These are phyloP conservation scores for Letharia columbiana DNA, from an alignment of 495 filamentous ascomycete genomes.

Conservation along the genomic window DNA sequence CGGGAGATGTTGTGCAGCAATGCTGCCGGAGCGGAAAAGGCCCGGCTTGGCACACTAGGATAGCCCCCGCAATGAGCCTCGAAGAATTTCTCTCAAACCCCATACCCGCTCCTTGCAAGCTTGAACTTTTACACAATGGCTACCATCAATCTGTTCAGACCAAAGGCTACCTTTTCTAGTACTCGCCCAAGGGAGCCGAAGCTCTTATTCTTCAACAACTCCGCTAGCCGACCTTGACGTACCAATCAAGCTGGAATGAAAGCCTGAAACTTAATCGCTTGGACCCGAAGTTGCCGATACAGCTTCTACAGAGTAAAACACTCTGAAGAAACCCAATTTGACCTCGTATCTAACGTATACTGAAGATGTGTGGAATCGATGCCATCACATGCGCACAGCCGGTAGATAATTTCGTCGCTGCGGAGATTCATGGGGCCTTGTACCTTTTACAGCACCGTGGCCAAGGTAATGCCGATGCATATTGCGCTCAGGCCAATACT, in stretches of 20 bases:
- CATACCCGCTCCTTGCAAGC: neutral
- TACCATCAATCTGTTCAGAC: neutral
- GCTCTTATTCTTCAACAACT: neutral
- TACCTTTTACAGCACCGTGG: constrained; percentile 68
- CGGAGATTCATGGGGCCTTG: constrained; percentile 80
- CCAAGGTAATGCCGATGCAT: constrained; percentile 47
- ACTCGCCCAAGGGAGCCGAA: neutral
- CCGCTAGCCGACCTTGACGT: neutral
- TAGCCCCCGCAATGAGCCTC: neutral
- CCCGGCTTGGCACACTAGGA: constrained; percentile 1
- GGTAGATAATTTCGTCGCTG: constrained; percentile 52
- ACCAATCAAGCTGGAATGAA: neutral
- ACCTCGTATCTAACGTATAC: neutral
- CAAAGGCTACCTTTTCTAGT: neutral
- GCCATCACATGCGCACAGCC: constrained; percentile 69
- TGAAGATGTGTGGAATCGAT: constrained; percentile 76
- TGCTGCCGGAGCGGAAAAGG: neutral
- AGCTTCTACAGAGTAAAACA: neutral
- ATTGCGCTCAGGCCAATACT: neutral
- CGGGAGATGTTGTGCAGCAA: neutral
- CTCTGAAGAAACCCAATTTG: neutral
- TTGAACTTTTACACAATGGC: neutral
- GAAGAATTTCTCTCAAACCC: constrained; percentile 35
- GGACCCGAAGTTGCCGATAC: neutral
- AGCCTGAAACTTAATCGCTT: neutral